Percentiles rank a stretch among this genome's conserved stretches.
phyloP scores from a whole-genome alignment of 192 early-diverging fungal species.

The Rhizoclosmatium globosum region DNA sequence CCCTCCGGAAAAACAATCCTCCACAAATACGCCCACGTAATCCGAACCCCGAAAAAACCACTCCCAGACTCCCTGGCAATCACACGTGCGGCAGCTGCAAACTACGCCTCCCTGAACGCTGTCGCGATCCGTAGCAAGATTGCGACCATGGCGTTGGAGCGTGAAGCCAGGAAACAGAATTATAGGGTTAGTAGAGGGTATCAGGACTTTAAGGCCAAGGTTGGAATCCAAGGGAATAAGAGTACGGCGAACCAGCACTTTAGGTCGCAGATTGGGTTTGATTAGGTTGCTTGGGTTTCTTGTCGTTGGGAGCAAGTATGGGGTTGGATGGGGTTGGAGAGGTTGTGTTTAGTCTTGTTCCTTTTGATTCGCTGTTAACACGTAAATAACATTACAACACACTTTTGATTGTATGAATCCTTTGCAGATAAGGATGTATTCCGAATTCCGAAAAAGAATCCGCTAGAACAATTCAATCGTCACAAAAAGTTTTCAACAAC shows the following conservation, averaged over 20 bases:
- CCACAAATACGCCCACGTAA: conserved; percentile 30
- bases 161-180: conserved; percentile 38
- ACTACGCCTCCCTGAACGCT: conserved; percentile 36
- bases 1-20: conserved; percentile 70
- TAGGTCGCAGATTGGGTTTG: conserved; percentile 39
- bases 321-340: background rate
- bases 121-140: conserved; percentile 30
- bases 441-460: no score
- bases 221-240: conserved; percentile 33
- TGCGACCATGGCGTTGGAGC: conserved; percentile 26
- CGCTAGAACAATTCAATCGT: background rate
- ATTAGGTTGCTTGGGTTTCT: background rate
- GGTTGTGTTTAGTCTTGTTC: background rate
- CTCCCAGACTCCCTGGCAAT: conserved; percentile 36
- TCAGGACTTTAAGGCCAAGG: conserved; percentile 33
- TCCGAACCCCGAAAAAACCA: conserved; percentile 17
- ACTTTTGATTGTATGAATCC: no score
- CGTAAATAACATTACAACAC: no score
- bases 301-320: background rate
- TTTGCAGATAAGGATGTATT: no score
- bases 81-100: conserved; percentile 27
- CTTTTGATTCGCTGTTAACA: background rate
- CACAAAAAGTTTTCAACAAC: background rate
- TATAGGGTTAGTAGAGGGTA: conserved; percentile 26
- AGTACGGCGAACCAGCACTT: conserved; percentile 40